Evolutionary conservation across 1,284 basidiomycete species (phyloP), one percentile per base, ranked within the genome.

Genomic region (Phaffia rhodozyma): DNA sequence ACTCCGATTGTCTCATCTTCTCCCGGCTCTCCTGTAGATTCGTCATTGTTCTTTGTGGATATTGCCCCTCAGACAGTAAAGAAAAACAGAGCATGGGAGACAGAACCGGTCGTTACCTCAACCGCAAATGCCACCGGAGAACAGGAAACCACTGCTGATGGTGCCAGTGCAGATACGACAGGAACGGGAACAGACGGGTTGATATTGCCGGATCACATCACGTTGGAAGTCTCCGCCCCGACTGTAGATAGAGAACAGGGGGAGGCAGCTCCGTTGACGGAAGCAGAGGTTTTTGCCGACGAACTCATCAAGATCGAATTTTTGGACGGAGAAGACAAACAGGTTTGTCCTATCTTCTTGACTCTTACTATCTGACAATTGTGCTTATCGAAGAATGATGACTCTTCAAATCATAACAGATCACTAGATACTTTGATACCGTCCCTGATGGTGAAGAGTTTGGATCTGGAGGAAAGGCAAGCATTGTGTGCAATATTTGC

Each of bases 291-390:
- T 9, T 61, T 58, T 29, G 64, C 64, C 13, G 64, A 61, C 27
- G 63, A 61, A 32, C 60, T 66, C 9, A 57, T 60, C 20, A 55
- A 52, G 27, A 66, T 66, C 58, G 55, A 68, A 58, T 64, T 68
- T 59, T 27, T 65, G n/a, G 57, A 60, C 50, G 61, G 66, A 54
- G 57, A 61, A 38, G 59, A 67, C 29, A 54, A 68, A 59, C 52
- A 66, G 20, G 63, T 65, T 9, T 32, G 63, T 61, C 3, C 38
- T 25, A 7, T 49, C 27, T 21, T 55, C 38, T 43, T 43, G 13
- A 2, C 13, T 43, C 5, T 43, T 43, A 7, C 38, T 43, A 11
- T 43, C 16, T 7, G 13, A 43, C 16, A 11, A 43, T 43, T 7
- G 38, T 43, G 38, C 13, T 16, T 43, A 11, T 43, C 16, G 13